Conservation (phyloP, 2,329 filamentous ascomycete genomes). For the Epichloe typhina region DNA sequence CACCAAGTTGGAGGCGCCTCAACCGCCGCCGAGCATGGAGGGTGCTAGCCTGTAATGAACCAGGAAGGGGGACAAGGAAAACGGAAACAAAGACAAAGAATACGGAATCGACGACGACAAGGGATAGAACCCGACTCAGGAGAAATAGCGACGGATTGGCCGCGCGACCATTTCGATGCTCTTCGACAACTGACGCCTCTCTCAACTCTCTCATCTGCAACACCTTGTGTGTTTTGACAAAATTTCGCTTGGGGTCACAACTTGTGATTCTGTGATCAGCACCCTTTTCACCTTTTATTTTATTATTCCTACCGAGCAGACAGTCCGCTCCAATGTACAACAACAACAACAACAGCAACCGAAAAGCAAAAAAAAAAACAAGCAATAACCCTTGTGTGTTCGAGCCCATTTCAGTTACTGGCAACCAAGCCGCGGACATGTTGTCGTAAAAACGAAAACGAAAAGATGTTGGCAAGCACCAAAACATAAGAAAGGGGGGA, state of each 20-base stretch:
- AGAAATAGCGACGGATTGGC: neutral
- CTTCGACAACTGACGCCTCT: neutral
- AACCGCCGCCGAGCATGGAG: constrained; percentile 19
- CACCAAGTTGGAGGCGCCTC: constrained; percentile 60
- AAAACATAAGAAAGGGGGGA: neutral
- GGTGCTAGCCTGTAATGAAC: constrained; percentile 13
- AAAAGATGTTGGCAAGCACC: neutral
- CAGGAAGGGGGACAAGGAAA: constrained; percentile 2
- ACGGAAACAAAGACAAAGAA: neutral
- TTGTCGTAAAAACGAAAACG: neutral
- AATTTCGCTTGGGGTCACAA: neutral
- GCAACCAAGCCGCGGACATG: neutral
- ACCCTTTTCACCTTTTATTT: neutral
- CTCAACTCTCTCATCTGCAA: constrained; percentile 1
- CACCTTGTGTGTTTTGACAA: neutral
- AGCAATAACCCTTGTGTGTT: neutral
- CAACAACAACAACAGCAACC: neutral
- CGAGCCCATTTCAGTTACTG: neutral
- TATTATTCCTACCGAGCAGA: neutral
- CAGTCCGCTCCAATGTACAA: neutral
- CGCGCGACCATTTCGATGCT: neutral
- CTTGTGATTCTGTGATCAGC: constrained; percentile 10
- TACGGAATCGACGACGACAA: neutral
- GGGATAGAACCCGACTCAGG: neutral
- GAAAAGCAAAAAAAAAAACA: neutral